phyloP scores from a whole-genome alignment of 1,139 yeast species.

The Sugiyamaella novakii region DNA sequence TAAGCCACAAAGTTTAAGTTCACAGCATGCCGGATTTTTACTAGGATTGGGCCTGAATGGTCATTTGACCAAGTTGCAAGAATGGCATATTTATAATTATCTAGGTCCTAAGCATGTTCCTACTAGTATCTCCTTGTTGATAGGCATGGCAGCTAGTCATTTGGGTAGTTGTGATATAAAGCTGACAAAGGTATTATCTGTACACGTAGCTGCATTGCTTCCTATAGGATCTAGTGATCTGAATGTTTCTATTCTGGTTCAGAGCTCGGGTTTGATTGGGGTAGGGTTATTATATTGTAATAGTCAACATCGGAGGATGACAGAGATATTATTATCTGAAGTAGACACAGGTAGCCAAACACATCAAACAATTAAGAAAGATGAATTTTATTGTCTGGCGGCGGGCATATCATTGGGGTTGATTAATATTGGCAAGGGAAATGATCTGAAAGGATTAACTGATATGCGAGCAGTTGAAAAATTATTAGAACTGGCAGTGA shows the following conservation, averaged over 20 bases:
- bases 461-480: conserved; percentile 74
- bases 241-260: conserved; percentile 80
- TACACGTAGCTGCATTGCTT: conserved; percentile 86
- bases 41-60: conserved; percentile 92
- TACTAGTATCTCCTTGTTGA: conserved; percentile 80
- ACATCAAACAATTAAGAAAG: conserved; percentile 23
- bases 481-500: conserved; percentile 60
- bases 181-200: conserved; percentile 85
- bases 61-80: conserved; percentile 78
- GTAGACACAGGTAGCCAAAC: conserved; percentile 27
- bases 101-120: conserved; percentile 85
- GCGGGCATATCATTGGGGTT: conserved; percentile 89
- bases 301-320: conserved; percentile 84
- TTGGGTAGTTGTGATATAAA: conserved; percentile 84
- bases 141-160: conserved; percentile 93
- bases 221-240: conserved; percentile 92
- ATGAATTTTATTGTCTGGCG: conserved; percentile 84
- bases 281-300: conserved; percentile 81
- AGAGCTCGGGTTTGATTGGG: conserved; percentile 89
- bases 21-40: conserved; percentile 95
- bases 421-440: conserved; percentile 81
- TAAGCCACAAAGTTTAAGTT: conserved; percentile 66
- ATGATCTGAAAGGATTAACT: conserved; percentile 59
- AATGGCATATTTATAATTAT: conserved; percentile 95
- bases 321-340: conserved; percentile 62